Evolutionary conservation across 305 asterid species (phyloP).

Genomic region (Fraxinus albicans): DNA sequence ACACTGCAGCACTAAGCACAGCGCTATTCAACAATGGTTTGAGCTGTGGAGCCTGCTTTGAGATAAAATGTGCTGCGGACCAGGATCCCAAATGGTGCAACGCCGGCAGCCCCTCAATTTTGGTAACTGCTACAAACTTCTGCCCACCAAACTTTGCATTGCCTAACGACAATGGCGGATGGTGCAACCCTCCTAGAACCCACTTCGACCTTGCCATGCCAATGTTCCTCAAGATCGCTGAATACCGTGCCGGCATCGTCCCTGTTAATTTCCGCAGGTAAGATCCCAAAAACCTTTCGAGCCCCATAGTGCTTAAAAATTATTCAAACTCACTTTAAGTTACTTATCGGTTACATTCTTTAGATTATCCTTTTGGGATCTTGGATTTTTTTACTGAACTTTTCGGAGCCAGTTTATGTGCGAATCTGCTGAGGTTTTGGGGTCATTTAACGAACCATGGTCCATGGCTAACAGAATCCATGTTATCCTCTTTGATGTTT

Average conservation of each 20-base stretch:
- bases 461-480: slow-evolving; percentile 23
- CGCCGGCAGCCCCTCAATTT: slow-evolving; percentile 50
- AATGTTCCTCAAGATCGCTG: slow-evolving; percentile 47
- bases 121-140: slow-evolving; percentile 53
- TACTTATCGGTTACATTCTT: background rate
- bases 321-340: background rate
- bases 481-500: background rate
- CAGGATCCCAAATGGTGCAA: slow-evolving; percentile 41
- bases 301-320: background rate
- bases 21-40: slow-evolving; percentile 65
- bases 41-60: slow-evolving; percentile 81
- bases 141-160: slow-evolving; percentile 58
- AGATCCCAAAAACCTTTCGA: background rate
- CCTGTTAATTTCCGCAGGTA: slow-evolving; percentile 56
- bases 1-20: slow-evolving; percentile 77
- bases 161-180: slow-evolving; percentile 59
- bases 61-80: slow-evolving; percentile 46
- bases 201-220: slow-evolving; percentile 63
- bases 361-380: background rate
- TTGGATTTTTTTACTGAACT: background rate
- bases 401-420: slow-evolving; percentile 14
- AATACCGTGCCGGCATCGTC: slow-evolving; percentile 55
- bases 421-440: slow-evolving; percentile 7
- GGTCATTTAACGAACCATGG: slow-evolving; percentile 15
- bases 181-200: slow-evolving; percentile 61